Conservation (phyloP, 2,329 filamentous ascomycete species). For the Pseudonectria foliicola region DNA sequence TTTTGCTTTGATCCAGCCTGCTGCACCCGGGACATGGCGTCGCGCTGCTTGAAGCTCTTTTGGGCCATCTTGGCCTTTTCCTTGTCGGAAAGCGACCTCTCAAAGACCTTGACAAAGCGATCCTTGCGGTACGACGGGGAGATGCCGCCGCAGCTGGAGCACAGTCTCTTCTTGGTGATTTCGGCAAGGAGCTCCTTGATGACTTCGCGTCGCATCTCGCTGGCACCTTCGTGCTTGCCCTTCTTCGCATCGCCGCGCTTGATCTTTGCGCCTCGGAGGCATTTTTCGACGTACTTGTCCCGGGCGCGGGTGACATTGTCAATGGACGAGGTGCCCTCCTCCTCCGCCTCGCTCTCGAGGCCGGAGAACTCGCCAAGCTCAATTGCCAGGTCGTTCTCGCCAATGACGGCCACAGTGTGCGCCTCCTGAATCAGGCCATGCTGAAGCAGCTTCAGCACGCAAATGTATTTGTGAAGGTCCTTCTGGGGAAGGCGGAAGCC, state of each 20-base stretch:
- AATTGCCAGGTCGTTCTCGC: conserved; percentile 35
- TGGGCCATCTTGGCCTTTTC: conserved; percentile 72
- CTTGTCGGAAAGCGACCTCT: conserved; percentile 68
- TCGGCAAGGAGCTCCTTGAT: conserved; percentile 76
- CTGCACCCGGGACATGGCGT: conserved; percentile 52
- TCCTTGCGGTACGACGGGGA: conserved; percentile 85
- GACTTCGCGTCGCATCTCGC: conserved; percentile 66
- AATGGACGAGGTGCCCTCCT: conserved; percentile 50
- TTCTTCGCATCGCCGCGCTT: conserved; percentile 43
- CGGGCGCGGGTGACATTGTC: conserved; percentile 47
- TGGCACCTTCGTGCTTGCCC: conserved; percentile 76
- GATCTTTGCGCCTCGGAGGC: conserved; percentile 54
- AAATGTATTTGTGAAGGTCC: conserved; percentile 70
- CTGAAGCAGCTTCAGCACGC: conserved; percentile 79
- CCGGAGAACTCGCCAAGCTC: conserved; percentile 28
- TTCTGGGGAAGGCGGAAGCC: conserved; percentile 72
- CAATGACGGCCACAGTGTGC: conserved; percentile 46
- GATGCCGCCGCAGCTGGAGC: conserved; percentile 59
- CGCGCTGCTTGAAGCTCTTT: conserved; percentile 56
- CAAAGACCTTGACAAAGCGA: conserved; percentile 86
- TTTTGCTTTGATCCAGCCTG: conserved; percentile 32
- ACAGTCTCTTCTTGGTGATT: conserved; percentile 63
- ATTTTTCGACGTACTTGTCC: conserved; percentile 63
- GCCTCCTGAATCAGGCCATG: conserved; percentile 72
- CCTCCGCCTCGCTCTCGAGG: conserved; percentile 52